phyloP scores from a whole-genome alignment of 257 asterid genomes.

The Dorcoceras hygrometricum region DNA sequence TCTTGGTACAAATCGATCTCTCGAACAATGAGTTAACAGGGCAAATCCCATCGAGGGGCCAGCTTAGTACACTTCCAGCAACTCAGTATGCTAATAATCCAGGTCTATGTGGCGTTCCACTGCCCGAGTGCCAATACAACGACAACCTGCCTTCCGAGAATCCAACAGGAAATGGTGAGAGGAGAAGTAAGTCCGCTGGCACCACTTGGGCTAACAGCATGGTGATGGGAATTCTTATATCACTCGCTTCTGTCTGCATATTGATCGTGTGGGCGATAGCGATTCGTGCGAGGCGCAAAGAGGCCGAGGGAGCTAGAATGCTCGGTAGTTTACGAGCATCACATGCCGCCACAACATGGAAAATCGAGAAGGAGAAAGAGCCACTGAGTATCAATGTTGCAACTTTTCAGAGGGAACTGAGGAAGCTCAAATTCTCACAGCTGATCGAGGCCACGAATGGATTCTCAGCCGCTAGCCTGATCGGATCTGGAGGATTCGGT shows the following conservation, averaged over 20 bases:
- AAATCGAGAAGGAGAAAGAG: conserved; percentile 93
- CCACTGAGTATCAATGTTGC: conserved; percentile 96
- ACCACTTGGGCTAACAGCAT: conserved; percentile 77
- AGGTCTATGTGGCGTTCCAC: conserved; percentile 87
- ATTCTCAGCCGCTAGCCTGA: conserved; percentile 79
- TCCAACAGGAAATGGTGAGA: conserved; percentile 21
- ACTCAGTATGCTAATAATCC: conserved; percentile 79
- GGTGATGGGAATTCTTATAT: conserved; percentile 78
- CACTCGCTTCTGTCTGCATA: conserved; percentile 66
- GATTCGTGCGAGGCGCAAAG: conserved; percentile 54
- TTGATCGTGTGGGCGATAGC: conserved; percentile 87
- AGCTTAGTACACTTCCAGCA: conserved; percentile 93
- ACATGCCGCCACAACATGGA: conserved; percentile 84
- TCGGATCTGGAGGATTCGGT: conserved; percentile 93
- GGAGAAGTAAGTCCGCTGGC: conserved; percentile 30
- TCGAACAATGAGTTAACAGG: conserved; percentile 88
- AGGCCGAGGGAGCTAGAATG: conserved; percentile 77
- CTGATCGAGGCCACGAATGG: conserved; percentile 89
- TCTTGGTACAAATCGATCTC: conserved; percentile 82
- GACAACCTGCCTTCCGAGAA: conserved; percentile 32
- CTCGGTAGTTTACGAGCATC: conserved; percentile 58
- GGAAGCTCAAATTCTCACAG: conserved; percentile 82
- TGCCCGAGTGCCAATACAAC: conserved; percentile 54
- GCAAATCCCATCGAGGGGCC: conserved; percentile 80
- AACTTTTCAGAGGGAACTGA: conserved; percentile 73